Conservation (phyloP, 257 asterid species). For the Henckelia pumila region DNA sequence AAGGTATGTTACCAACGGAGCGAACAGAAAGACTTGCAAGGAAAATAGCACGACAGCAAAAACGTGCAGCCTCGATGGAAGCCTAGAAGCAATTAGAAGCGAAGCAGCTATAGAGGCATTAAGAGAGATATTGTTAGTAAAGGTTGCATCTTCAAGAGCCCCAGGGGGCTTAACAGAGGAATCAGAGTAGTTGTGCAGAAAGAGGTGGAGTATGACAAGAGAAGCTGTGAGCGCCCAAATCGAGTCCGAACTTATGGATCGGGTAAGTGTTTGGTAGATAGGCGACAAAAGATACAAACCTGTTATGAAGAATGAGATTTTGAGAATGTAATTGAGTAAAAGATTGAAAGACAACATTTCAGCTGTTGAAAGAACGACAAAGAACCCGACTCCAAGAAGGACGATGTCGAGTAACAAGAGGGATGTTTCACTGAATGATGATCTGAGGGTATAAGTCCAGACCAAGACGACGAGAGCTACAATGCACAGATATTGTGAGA, state of each 20-base stretch:
- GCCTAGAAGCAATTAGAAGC: slow-evolving; percentile 81
- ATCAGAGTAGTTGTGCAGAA: no score
- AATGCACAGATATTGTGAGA: slow-evolving; percentile 81
- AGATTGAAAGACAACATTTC: no score
- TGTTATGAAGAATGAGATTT: no score
- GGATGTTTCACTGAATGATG: slow-evolving; percentile 47
- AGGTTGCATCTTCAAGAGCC: no score
- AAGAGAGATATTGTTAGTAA: slow-evolving; percentile 20
- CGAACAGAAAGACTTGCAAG: slow-evolving; percentile 82
- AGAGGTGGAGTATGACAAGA: no score
- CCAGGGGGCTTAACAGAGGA: no score
- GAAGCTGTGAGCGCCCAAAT: no score
- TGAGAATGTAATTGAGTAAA: no score
- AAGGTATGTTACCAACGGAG: slow-evolving; percentile 71
- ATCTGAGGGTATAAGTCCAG: slow-evolving; percentile 78
- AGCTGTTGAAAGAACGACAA: slow-evolving; percentile 63
- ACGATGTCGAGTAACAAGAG: slow-evolving; percentile 58
- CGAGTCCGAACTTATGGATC: no score
- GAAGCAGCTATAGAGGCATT: slow-evolving; percentile 90
- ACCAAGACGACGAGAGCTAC: slow-evolving; percentile 85
- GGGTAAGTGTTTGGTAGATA: no score
- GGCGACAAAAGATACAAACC: no score
- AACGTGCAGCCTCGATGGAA: slow-evolving; percentile 83
- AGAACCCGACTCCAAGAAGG: slow-evolving; percentile 71
- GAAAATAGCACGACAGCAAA: slow-evolving; percentile 81